Evolutionary conservation across 2,329 filamentous ascomycete species (phyloP).

Genomic region (Exophiala dermatitidis): DNA sequence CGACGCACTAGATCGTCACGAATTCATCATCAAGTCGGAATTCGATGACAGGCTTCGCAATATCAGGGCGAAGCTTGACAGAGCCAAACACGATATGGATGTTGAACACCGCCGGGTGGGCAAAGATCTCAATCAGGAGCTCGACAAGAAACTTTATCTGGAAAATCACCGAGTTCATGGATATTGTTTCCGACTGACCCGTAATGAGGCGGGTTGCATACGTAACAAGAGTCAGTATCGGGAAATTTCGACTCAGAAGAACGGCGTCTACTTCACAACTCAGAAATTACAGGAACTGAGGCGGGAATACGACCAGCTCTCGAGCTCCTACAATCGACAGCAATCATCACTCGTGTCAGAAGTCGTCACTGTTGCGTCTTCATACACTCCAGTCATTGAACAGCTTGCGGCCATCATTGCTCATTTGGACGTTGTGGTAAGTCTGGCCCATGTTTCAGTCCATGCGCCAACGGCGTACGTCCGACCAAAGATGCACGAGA

Average conservation of each 20-base stretch:
- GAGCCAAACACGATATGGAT: constrained; percentile 73
- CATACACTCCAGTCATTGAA: constrained; percentile 89
- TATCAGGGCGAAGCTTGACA: constrained; percentile 88
- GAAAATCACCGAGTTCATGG: constrained; percentile 95
- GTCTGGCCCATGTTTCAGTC: constrained; percentile 85
- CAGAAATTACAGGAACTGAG: constrained; percentile 69
- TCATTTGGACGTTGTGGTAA: constrained; percentile 90
- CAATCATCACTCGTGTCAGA: constrained; percentile 86
- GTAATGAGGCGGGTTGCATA: constrained; percentile 85
- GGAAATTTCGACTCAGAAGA: constrained; percentile 97
- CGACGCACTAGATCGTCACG: constrained; percentile 89
- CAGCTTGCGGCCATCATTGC: constrained; percentile 79
- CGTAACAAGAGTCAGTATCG: constrained; percentile 84
- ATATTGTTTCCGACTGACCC: constrained; percentile 90
- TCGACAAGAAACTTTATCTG: constrained; percentile 97
- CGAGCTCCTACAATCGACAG: constrained; percentile 88
- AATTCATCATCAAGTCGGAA: constrained; percentile 98
- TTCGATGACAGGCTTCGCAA: constrained; percentile 83
- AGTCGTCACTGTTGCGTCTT: constrained; percentile 86
- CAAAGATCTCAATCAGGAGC: constrained; percentile 77
- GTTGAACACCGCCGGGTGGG: constrained; percentile 70
- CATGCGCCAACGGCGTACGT: constrained; percentile 90
- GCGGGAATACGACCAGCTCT: constrained; percentile 87
- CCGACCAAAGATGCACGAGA: constrained; percentile 79
- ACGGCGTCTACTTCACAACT: constrained; percentile 96